Evolutionary conservation across 768 basidiomycete species (phyloP).

Genomic region (Mycena rosella): DNA sequence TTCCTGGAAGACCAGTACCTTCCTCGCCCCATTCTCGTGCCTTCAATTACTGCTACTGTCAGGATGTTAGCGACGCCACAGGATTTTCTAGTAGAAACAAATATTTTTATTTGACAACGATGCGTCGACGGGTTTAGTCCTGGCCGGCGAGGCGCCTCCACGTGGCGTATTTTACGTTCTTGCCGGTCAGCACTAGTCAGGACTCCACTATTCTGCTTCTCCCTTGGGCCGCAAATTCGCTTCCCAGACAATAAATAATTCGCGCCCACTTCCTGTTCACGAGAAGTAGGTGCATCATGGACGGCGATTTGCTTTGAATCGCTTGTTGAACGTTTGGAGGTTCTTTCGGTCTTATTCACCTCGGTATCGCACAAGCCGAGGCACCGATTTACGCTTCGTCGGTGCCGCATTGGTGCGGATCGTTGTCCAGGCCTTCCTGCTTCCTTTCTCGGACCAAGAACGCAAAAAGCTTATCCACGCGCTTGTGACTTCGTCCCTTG

Average conservation of each 20-base stretch:
- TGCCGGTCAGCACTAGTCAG: slow-evolving; percentile 2
- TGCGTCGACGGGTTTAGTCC: not conserved
- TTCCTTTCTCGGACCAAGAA: slow-evolving; percentile 24
- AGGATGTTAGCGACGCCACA: slow-evolving; percentile 20
- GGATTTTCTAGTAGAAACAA: slow-evolving; percentile 20
- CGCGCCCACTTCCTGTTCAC: not conserved
- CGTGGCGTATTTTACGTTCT: slow-evolving; percentile 29
- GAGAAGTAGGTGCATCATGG: no score
- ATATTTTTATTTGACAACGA: slow-evolving; percentile 26
- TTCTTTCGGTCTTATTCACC: no score
- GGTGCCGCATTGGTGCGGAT: slow-evolving; percentile 30
- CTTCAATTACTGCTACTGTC: slow-evolving; percentile 9
- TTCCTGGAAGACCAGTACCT: no score
- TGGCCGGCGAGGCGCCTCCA: slow-evolving; percentile 17
- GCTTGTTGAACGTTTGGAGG: no score
- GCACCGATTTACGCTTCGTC: slow-evolving; percentile 14
- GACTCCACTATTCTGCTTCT: slow-evolving; percentile 15
- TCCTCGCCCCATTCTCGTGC: not conserved
- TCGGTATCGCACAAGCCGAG: not conserved
- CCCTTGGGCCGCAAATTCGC: slow-evolving; percentile 21
- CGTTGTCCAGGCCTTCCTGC: slow-evolving; percentile 24
- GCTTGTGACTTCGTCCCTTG: slow-evolving; percentile 15
- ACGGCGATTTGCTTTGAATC: no score
- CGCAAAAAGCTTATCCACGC: slow-evolving; percentile 9
- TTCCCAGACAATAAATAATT: slow-evolving; percentile 11